Base-by-base conservation (phyloP, 352 stramenopile genomes). In the Globisporangium camurandrum region DNA sequence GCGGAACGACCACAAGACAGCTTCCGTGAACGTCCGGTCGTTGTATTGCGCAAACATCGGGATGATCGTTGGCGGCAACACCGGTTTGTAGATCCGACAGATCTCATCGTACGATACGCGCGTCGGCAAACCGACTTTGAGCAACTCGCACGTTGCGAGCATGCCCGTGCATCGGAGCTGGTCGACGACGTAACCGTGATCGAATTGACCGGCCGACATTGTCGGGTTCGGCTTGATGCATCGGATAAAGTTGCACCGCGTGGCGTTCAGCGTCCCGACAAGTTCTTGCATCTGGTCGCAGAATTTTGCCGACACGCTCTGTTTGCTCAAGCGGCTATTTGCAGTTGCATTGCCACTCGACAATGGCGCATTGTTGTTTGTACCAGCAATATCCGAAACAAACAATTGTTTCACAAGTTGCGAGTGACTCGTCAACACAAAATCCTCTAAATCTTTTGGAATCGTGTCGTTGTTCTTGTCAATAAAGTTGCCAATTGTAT, bases 401-500 rank as follows among this genome's bases (percentile, higher is more conserved):
- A 91, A 96, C 34, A 96, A 45, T 24, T 93, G 78, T 46, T 81
- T 86, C 39, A 96, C 82, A 27, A 96, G 62, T 22, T 62, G 62
- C 22, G 79, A 78, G 33, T 78, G 76, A 53, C 78, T 93, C 30
- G 75, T 87, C 52, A 79, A 80, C 34, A 97, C 75, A 49, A 97
- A 84, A 36, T 96, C 79, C 38, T 88, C 69, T 20, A 98, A 64
- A 59, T 98, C 90, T 49, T 89, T 86, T 12, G 85, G 85, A 45
- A 98, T 90, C 49, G 84, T 95, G 62, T 99, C 95, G 56, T 96
- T 93, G 69, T 98, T 98, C 64, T 97, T 97, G 59, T 98, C 84
- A 34, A 98, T 86, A 60, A 99, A 99, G 49, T 95, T 93, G 46
- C 79, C 80, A 12, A 96, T 91, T 61, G 93, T 91, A 71, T 98